Conservation (phyloP, 495 filamentous ascomycete species). For the Penicillium soppii region DNA sequence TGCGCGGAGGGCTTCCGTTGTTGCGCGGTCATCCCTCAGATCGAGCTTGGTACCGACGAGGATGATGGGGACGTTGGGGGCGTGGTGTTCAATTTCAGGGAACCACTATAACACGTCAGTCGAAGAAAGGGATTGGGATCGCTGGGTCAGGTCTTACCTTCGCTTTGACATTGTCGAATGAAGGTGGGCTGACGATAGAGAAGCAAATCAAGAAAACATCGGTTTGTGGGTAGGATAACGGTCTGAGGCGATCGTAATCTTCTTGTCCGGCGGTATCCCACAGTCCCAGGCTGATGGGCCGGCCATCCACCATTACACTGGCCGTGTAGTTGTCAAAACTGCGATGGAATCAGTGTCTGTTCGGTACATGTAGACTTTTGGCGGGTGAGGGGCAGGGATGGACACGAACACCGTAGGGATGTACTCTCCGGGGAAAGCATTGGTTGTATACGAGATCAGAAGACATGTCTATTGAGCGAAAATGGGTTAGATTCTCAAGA, state of each 20-base stretch:
- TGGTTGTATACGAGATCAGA: slow-evolving; percentile 98
- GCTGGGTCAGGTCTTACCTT: slow-evolving; percentile 60
- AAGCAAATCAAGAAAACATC: slow-evolving; percentile 99
- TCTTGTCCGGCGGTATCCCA: slow-evolving; percentile 99
- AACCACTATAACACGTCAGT: slow-evolving; percentile 64
- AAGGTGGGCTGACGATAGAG: slow-evolving; percentile 94
- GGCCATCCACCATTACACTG: slow-evolving; percentile 96
- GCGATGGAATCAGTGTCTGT: slow-evolving; percentile 4
- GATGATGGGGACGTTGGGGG: slow-evolving; percentile 93
- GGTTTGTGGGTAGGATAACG: slow-evolving; percentile 95
- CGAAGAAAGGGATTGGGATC: neutral
- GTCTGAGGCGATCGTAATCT: slow-evolving; percentile 94
- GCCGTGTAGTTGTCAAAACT: slow-evolving; percentile 99
- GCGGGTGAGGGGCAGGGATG: slow-evolving; percentile 7
- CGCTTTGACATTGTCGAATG: slow-evolving; percentile 95
- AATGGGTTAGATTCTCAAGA: slow-evolving; percentile 1
- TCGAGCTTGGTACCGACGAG: slow-evolving; percentile 97
- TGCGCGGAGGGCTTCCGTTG: slow-evolving; percentile 69
- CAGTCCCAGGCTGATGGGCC: slow-evolving; percentile 92
- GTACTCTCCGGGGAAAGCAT: slow-evolving; percentile 98
- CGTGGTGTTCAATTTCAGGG: slow-evolving; percentile 96
- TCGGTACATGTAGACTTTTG: neutral
- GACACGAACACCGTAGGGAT: slow-evolving; percentile 93
- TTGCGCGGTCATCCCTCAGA: slow-evolving; percentile 85
- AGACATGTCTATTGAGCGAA: slow-evolving; percentile 77